A percentile compares a stretch with the other conserved stretches of the same genome.
Evolutionary conservation across 345 rosid species (phyloP).

Genomic region (Rhodomyrtus tomentosa): DNA sequence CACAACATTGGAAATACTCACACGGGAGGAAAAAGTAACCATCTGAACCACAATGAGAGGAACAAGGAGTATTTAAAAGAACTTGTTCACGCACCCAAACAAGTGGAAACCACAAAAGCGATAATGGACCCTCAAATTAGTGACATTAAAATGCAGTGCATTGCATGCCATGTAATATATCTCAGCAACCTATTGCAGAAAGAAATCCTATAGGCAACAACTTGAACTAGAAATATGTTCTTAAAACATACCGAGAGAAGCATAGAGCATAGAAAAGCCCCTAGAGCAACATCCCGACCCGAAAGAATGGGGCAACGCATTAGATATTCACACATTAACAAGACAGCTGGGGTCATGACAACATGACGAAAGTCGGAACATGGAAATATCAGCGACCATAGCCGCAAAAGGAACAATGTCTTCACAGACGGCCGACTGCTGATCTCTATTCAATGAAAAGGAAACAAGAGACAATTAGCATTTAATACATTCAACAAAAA

Average conservation of each 20-base stretch:
- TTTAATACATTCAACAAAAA: not conserved
- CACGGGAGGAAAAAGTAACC: not conserved
- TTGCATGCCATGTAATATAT: not conserved
- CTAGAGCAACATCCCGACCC: slow-evolving; percentile 74
- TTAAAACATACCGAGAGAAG: slow-evolving; percentile 52
- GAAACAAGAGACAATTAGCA: not conserved
- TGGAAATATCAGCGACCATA: slow-evolving; percentile 93
- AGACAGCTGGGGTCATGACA: slow-evolving; percentile 80
- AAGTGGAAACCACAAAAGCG: not conserved
- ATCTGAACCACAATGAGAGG: not conserved
- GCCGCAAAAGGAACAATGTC: slow-evolving; percentile 71
- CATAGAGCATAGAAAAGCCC: slow-evolving; percentile 82
- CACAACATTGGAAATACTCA: not conserved
- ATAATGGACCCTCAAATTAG: not conserved
- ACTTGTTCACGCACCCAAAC: not conserved
- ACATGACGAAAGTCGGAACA: slow-evolving; percentile 92
- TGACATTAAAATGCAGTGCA: not conserved
- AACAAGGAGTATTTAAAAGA: not conserved
- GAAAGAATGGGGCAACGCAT: slow-evolving; percentile 75
- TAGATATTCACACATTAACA: slow-evolving; percentile 91
- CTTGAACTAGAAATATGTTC: not conserved
- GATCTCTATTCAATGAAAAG: slow-evolving; percentile 28
- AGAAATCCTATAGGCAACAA: not conserved
- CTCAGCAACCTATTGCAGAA: not conserved
- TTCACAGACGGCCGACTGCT: slow-evolving; percentile 89